Evolutionary conservation across 2,329 filamentous ascomycete species (phyloP).

Genomic region (Colletotrichum cordylinicola): DNA sequence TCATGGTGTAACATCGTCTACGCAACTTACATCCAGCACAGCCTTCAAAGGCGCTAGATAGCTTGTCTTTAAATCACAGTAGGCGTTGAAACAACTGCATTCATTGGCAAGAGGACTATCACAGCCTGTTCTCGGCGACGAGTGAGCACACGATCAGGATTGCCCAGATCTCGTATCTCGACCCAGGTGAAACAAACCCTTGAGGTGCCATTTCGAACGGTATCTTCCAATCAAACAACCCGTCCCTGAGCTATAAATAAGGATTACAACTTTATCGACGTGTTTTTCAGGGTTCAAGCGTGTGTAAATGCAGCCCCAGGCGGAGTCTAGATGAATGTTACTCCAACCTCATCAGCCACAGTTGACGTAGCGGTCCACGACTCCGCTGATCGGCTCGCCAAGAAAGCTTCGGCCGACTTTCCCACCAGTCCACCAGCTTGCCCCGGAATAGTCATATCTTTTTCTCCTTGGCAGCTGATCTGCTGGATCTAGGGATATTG

Average conservation of each 20-base stretch:
- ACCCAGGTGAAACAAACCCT: neutral
- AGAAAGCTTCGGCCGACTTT: conserved; percentile 19
- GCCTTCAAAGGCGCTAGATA: neutral
- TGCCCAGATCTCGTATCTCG: conserved; percentile 10
- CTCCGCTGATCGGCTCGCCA: conserved; percentile 14
- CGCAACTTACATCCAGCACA: neutral
- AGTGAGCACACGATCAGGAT: neutral
- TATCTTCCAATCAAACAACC: neutral
- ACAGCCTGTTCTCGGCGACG: neutral
- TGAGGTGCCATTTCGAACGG: neutral
- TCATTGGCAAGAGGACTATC: neutral
- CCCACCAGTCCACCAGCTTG: neutral
- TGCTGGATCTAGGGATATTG: conserved; percentile 1
- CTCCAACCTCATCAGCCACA: conserved; percentile 11
- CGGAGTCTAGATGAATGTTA: neutral
- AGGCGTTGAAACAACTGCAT: neutral
- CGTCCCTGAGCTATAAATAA: conserved; percentile 12
- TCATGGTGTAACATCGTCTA: neutral
- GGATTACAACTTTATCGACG: neutral
- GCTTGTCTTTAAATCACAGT: neutral
- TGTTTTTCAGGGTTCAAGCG: neutral
- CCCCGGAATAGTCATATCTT: neutral
- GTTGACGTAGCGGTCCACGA: conserved; percentile 13
- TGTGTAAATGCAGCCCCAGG: neutral
- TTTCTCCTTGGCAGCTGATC: neutral